Percentiles rank a stretch among this genome's conserved stretches.
Conservation (phyloP, 306 rosid species). For the Dalbergia cultrata region DNA sequence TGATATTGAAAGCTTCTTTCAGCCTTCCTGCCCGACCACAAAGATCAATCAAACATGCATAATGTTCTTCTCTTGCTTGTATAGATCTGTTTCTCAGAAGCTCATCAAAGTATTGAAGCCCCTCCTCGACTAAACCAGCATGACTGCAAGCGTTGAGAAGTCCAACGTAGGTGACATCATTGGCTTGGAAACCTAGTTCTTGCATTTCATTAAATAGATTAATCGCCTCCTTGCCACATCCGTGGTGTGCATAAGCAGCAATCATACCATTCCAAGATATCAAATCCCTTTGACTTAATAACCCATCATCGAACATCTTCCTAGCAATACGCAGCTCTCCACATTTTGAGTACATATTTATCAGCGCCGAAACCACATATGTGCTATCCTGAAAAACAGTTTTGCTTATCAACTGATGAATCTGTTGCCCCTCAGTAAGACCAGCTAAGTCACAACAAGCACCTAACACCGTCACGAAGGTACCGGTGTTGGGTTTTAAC, state of each 20-base stretch:
- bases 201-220: slow-evolving; percentile 54
- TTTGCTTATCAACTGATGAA: slow-evolving; percentile 60
- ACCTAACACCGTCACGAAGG: slow-evolving; percentile 60
- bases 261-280: slow-evolving; percentile 67
- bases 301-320: slow-evolving; percentile 59
- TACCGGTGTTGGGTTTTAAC: slow-evolving; percentile 58
- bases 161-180: slow-evolving; percentile 61
- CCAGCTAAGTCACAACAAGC: slow-evolving; percentile 67
- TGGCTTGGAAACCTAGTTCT: slow-evolving; percentile 49
- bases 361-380: slow-evolving; percentile 52
- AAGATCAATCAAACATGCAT: slow-evolving; percentile 60
- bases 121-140: slow-evolving; percentile 60
- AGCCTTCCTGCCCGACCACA: slow-evolving; percentile 61
- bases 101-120: slow-evolving; percentile 54
- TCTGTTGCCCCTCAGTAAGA: slow-evolving; percentile 56
- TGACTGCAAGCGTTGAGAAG: slow-evolving; percentile 65
- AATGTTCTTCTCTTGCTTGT: slow-evolving; percentile 57
- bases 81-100: slow-evolving; percentile 46
- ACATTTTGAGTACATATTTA: slow-evolving; percentile 64
- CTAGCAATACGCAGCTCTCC: slow-evolving; percentile 58
- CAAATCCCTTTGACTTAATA: slow-evolving; percentile 54
- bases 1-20: slow-evolving; percentile 56
- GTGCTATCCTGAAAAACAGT: slow-evolving; percentile 52
- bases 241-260: slow-evolving; percentile 65
- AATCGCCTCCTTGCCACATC: slow-evolving; percentile 56